phyloP scores from a whole-genome alignment of 2,329 filamentous ascomycete species.

The Sporothrix pseudoabietina region DNA sequence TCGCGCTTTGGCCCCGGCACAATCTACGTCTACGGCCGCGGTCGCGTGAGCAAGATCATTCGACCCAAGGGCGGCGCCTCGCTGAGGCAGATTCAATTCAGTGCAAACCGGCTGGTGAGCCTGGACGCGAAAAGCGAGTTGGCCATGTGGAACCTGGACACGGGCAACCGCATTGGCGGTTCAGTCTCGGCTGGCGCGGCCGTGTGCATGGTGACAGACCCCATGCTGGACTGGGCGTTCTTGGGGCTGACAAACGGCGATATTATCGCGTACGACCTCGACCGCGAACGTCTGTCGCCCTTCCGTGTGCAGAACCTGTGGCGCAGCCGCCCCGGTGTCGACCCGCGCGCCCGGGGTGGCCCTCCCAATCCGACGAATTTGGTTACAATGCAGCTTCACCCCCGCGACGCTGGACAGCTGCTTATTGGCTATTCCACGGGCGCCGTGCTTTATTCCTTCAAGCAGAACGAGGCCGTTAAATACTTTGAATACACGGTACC shows the following conservation, averaged over 20 bases:
- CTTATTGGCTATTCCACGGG: slow-evolving; percentile 89
- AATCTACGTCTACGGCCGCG: slow-evolving; percentile 85
- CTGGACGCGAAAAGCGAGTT: slow-evolving; percentile 86
- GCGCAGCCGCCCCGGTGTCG: slow-evolving; percentile 65
- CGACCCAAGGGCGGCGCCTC: slow-evolving; percentile 71
- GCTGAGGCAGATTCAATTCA: slow-evolving; percentile 78
- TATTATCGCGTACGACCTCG: slow-evolving; percentile 88
- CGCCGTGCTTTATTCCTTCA: slow-evolving; percentile 90
- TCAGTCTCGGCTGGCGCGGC: slow-evolving; percentile 78
- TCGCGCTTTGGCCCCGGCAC: slow-evolving; percentile 82
- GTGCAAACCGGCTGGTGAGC: slow-evolving; percentile 79
- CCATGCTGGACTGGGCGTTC: slow-evolving; percentile 90
- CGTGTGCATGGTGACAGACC: slow-evolving; percentile 75
- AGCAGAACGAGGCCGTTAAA: slow-evolving; percentile 76
- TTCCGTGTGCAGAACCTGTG: slow-evolving; percentile 89
- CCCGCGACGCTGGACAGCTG: slow-evolving; percentile 87
- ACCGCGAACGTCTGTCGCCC: slow-evolving; percentile 71
- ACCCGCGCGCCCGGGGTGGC: neutral
- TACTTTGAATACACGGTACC: slow-evolving; percentile 85
- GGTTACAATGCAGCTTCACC: slow-evolving; percentile 81
- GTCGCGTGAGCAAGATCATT: slow-evolving; percentile 75
- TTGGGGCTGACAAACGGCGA: slow-evolving; percentile 82
- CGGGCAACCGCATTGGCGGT: slow-evolving; percentile 65
- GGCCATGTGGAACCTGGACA: slow-evolving; percentile 77
- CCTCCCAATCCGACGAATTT: slow-evolving; percentile 52